Percentiles rank a stretch among this genome's conserved stretches.
These are phyloP conservation scores for Penicillium thymicola DNA, from an alignment of 2,329 filamentous ascomycete species.

Conservation along the genomic window DNA sequence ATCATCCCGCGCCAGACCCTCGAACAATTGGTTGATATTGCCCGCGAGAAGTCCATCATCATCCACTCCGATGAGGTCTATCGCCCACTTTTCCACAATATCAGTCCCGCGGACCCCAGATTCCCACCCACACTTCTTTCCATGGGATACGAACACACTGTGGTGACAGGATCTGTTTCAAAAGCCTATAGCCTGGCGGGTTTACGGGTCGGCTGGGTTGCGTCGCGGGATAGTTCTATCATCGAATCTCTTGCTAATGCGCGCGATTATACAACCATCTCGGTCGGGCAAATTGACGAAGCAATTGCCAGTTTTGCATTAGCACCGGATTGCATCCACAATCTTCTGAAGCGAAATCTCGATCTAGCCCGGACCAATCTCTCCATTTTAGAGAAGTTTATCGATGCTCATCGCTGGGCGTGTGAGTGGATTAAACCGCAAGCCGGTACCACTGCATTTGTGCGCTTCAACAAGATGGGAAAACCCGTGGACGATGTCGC, in stretches of 20 bases:
- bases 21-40: conserved; percentile 60
- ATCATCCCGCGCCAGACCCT: conserved; percentile 63
- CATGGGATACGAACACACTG: conserved; percentile 66
- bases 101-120: conserved; percentile 51
- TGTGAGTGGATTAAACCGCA: conserved; percentile 71
- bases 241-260: conserved; percentile 62
- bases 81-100: conserved; percentile 74
- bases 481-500: conserved; percentile 66
- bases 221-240: conserved; percentile 60
- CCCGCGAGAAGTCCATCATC: conserved; percentile 60
- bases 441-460: conserved; percentile 75
- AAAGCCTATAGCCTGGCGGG: conserved; percentile 83
- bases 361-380: conserved; percentile 66
- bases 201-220: conserved; percentile 79
- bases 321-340: conserved; percentile 60
- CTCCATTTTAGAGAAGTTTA: conserved; percentile 62
- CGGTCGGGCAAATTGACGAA: conserved; percentile 79
- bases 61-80: conserved; percentile 80
- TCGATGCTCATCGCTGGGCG: conserved; percentile 60
- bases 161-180: conserved; percentile 77
- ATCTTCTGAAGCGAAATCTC: conserved; percentile 61
- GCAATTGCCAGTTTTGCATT: conserved; percentile 73
- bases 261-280: conserved; percentile 82
- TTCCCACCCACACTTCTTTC: conserved; percentile 67
- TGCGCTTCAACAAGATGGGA: conserved; percentile 63